Evolutionary conservation across 2,329 filamentous ascomycete genomes (phyloP), one percentile per base, ranked within the genome.

Genomic region (Claviceps sp.): DNA sequence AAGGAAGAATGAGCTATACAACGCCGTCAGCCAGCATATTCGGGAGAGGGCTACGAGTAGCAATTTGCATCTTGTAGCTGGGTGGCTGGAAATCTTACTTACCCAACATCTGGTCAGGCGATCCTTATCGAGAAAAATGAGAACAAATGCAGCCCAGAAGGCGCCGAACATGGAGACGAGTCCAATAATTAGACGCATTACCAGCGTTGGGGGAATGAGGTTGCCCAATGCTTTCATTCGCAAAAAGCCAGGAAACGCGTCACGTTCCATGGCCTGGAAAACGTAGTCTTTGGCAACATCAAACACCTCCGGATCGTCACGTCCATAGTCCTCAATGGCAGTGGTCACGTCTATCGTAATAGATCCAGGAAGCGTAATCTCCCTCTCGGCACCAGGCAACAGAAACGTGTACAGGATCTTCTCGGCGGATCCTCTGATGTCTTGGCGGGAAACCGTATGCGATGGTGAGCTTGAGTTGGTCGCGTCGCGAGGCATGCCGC

Each of bases 331-430:
- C 69, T 98, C 93, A 56, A 98, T 94, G 14, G 88, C 81, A 20
- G 83, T 78, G 41, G 89, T 94, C 54, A 97, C 90, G 24, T 90
- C 84, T 51, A 86, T 78, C 0, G 91, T 85, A 63, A 97, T 95
- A 37, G 82, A 82, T 55, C 90, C 85, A 0, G 93, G 91, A 5
- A 98, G 78, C 47, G 90, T 89, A 59, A 98, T 97, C 69, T 98
- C 93, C 59, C 94, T 82, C 71, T 98, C 93, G 0, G 93, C 88
- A n/a, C 89, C 90, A 0, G 90, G 89, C 2, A 98, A 80, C 5
- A 98, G 76, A 64, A 93, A 98, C 1, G 91, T 97, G 71, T 96
- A 98, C n/a, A 98, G 78, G 49, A 98, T 96, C 76, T 95, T 96
- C 72, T 97, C 93, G 0, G 94, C 94, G 3, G 88, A 95, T 9